Percentiles rank a stretch among this genome's conserved stretches.
Evolutionary conservation across 2,329 filamentous ascomycete genomes (phyloP).

Genomic region (Colletotrichum zoysiae): DNA sequence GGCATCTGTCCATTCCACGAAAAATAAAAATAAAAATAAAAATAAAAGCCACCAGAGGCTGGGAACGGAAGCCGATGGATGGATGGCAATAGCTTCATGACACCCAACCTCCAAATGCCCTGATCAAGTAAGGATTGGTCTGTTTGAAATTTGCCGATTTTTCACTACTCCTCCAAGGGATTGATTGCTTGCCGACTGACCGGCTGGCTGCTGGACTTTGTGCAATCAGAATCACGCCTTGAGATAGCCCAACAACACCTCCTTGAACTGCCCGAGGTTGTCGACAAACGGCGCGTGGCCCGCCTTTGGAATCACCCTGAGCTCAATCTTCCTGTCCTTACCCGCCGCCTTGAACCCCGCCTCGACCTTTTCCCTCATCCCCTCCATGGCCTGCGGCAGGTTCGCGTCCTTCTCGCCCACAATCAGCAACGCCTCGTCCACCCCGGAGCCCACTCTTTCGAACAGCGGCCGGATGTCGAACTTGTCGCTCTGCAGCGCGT

Average conservation of each 20-base stretch:
- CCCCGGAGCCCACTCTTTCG: slow-evolving; percentile 49
- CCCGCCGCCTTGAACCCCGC: slow-evolving; percentile 47
- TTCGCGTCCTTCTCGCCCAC: slow-evolving; percentile 59
- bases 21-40: too few relatives aligned
- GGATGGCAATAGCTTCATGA: slow-evolving; percentile 1
- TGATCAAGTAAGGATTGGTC: background rate
- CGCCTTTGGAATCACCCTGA: slow-evolving; percentile 52
- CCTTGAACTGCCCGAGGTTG: slow-evolving; percentile 50
- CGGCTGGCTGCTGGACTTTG: background rate
- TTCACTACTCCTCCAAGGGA: background rate
- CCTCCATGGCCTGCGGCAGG: slow-evolving; percentile 54
- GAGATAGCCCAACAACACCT: slow-evolving; percentile 46
- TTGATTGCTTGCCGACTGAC: background rate
- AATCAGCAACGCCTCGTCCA: slow-evolving; percentile 53
- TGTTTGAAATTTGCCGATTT: background rate
- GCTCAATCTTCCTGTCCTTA: slow-evolving; percentile 47
- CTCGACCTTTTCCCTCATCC: slow-evolving; percentile 53
- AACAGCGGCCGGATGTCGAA: slow-evolving; percentile 57
- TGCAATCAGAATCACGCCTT: slow-evolving; percentile 23
- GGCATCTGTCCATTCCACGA: slow-evolving; percentile 12
- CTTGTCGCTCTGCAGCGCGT: slow-evolving; percentile 51
- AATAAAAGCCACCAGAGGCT: slow-evolving; percentile 24
- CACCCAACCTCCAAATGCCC: slow-evolving; percentile 16
- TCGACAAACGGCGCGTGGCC: slow-evolving; percentile 57
- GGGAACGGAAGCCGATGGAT: slow-evolving; percentile 30